Evolutionary conservation across 208 protist species (phyloP), one percentile per base, ranked within the genome.

Genomic region (Acanthamoeba royreba): DNA sequence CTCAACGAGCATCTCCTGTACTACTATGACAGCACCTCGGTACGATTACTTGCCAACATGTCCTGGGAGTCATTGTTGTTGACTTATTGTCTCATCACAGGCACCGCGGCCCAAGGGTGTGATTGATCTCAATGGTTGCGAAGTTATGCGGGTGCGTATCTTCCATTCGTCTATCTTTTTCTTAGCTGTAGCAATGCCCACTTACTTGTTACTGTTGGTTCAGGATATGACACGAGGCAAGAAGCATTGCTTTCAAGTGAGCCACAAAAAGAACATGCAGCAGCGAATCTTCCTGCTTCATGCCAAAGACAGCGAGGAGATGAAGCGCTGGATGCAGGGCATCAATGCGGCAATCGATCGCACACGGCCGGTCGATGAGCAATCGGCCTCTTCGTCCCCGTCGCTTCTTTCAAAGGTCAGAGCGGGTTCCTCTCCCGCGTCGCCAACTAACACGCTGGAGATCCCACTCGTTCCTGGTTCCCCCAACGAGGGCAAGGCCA

Each of bases 181-280:
- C n/a, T n/a, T n/a, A n/a, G n/a, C n/a, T n/a, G n/a, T n/a, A n/a
- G n/a, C n/a, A n/a, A n/a, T n/a, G n/a, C n/a, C n/a, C n/a, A n/a
- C n/a, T n/a, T n/a, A n/a, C n/a, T n/a, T n/a, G n/a, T n/a, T n/a
- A n/a, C n/a, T n/a, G n/a, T n/a, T n/a, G n/a, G n/a, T n/a, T n/a
- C n/a, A 83, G 43, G 72, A 83, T 38, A 83, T 43, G 43, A 83
- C 72, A 40, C 35, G 72, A 83, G 72, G 72, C 8, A 83, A 83
- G 72, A 83, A 83, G 22, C 72, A 83, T 42, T 83, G 72, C 43
- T 83, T 83, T 28, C 72, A 83, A 28, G 72, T 83, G 72, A 83
- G 72, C n/a, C 72, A 83, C 43, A 83, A 83, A 38, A 83, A 83
- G 43, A 83, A 83, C 55, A 66, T 66, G 55, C 55, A 66, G 55